These are phyloP conservation scores for Mycena pura DNA, from an alignment of 768 basidiomycete species.

Conservation along the genomic window DNA sequence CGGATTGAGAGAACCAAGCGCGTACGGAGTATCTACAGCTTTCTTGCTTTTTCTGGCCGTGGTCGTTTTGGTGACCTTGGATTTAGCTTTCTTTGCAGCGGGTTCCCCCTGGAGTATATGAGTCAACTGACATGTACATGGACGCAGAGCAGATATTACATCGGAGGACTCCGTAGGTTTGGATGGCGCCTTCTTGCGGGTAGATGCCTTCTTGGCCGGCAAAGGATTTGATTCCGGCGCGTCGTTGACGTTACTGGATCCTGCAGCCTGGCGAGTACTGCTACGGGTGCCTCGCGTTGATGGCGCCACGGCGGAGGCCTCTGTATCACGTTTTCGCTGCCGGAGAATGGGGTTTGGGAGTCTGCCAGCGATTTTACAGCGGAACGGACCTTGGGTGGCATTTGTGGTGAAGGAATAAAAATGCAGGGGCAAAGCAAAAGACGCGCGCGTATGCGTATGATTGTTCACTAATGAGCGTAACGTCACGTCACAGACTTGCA, in stretches of 20 bases:
- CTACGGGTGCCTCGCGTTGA: slow-evolving; percentile 55
- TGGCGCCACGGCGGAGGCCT: slow-evolving; percentile 38
- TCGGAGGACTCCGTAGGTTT: slow-evolving; percentile 29
- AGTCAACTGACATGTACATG: too few species aligned
- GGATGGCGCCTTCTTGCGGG: slow-evolving; percentile 27
- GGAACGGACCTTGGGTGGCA: slow-evolving; percentile 46
- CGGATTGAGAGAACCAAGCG: not conserved
- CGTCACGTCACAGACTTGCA: slow-evolving; percentile 3
- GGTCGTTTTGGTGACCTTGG: slow-evolving; percentile 25
- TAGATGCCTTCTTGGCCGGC: slow-evolving; percentile 31
- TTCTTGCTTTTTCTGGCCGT: slow-evolving; percentile 27
- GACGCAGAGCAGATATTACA: slow-evolving; percentile 20
- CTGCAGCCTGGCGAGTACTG: slow-evolving; percentile 41
- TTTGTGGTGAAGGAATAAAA: slow-evolving; percentile 19
- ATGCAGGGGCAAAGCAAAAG: not conserved
- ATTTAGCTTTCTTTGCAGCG: slow-evolving; percentile 50
- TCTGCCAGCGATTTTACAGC: not conserved
- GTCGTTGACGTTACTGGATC: slow-evolving; percentile 32
- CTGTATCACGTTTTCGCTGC: slow-evolving; percentile 67
- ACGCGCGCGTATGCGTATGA: not conserved
- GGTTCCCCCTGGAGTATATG: too few species aligned
- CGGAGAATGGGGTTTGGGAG: not conserved
- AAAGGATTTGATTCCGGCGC: slow-evolving; percentile 35
- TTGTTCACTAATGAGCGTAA: slow-evolving; percentile 5
- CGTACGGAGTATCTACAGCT: slow-evolving; percentile 19